Evolutionary conservation across 2,329 filamentous ascomycete genomes (phyloP).

Genomic region (Colletotrichum sp.): DNA sequence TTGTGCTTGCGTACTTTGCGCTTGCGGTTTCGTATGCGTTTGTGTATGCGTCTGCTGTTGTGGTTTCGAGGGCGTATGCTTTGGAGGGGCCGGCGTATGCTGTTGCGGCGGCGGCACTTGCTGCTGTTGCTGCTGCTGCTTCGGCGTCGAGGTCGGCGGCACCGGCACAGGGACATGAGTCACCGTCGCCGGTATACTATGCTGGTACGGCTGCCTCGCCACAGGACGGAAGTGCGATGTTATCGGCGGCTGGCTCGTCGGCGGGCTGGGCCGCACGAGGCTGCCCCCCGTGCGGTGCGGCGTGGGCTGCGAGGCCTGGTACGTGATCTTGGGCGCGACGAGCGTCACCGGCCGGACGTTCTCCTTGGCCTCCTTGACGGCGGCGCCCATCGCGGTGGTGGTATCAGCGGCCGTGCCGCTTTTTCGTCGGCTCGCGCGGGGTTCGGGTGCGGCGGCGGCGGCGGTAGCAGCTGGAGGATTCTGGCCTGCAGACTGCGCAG

Average conservation of each 20-base stretch:
- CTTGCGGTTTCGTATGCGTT: constrained; percentile 12
- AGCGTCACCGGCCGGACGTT: constrained; percentile 36
- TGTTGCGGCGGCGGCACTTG: background rate
- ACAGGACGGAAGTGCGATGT: constrained; percentile 14
- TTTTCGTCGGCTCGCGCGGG: constrained; percentile 8
- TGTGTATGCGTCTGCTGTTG: constrained; percentile 1
- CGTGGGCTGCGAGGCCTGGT: constrained; percentile 41
- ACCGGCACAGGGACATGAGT: constrained; percentile 10
- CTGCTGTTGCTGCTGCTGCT: constrained; percentile 27
- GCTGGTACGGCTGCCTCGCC: constrained; percentile 3
- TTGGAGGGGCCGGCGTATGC: background rate
- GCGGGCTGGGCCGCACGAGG: constrained; percentile 21
- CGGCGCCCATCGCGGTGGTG: background rate
- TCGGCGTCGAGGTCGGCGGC: constrained; percentile 15
- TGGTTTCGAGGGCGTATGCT: constrained; percentile 24
- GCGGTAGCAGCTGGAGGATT: background rate
- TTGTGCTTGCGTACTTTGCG: background rate
- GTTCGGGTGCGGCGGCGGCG: background rate
- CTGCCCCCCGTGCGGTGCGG: constrained; percentile 14
- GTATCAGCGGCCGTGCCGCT: background rate
- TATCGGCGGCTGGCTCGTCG: constrained; percentile 22
- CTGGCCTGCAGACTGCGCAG: background rate
- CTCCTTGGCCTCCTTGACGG: constrained; percentile 24
- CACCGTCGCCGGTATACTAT: background rate
- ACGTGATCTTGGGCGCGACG: constrained; percentile 45